Evolutionary conservation across 2,329 filamentous ascomycete genomes (phyloP), one percentile per base, ranked within the genome.

Genomic region (Leptographium wingfieldii): DNA sequence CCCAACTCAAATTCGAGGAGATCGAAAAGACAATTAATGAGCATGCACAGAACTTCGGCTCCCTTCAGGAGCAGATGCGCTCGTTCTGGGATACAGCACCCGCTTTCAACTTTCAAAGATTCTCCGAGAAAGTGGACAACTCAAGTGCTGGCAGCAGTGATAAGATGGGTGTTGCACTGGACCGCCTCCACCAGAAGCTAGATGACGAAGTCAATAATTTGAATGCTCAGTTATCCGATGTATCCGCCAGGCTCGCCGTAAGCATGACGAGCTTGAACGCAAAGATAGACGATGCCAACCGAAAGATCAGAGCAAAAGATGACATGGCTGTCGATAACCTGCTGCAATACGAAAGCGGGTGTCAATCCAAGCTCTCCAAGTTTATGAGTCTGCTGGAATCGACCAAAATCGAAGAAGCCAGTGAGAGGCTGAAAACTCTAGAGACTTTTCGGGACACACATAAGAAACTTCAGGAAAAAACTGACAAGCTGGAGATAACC

Each of bases 121-220:
- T 64, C 35, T 61, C 61, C 0, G 55, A 55, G 6, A 62, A 64
- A 52, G 40, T 66, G 5, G 56, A 62, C 22, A 33, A 52, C 5
- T 16, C 65, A 9, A 49, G 58, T 14, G 43, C 56, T 19, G 10
- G 51, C 2, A 60, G 56, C 1, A 57, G 38, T 16, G 59, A 64
- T 31, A 62, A 60, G 27, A 54, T 29, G 40, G 62, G 63, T 35
- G 53, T 60, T 16, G 56, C 59, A 1, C 19, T 66, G 11, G 29
- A 58, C 9, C 59, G 62, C 22, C 52, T 65, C 9, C 56, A 63
- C 40, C 59, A 64, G 56, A 54, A 59, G 27, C 38, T 66, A 10
- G 62, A 65, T 16, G 62, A 66, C 19, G 64, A 65, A 25, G 29
- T 63, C 35, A 58, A 55, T 14, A 56, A 60, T 11, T 56, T 64